Conservation (phyloP, 257 asterid genomes). For the Rauvolfia tetraphylla region DNA sequence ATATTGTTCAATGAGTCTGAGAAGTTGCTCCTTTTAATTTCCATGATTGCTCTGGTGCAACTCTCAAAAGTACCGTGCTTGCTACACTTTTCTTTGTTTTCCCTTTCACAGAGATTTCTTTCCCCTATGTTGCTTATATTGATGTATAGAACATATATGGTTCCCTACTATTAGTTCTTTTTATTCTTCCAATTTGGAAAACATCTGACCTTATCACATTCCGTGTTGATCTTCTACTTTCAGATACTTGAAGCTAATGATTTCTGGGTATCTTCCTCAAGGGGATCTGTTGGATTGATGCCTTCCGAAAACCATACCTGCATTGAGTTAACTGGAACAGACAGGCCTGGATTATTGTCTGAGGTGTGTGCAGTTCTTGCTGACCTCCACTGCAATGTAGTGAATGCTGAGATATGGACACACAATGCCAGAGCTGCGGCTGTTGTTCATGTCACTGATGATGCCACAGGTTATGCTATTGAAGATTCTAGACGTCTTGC, state of each 20-base stretch:
- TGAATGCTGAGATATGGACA: slow-evolving; percentile 76
- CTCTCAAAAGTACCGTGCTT: not conserved
- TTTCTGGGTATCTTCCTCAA: slow-evolving; percentile 40
- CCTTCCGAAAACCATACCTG: slow-evolving; percentile 67
- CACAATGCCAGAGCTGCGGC: slow-evolving; percentile 85
- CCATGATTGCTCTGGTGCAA: not conserved
- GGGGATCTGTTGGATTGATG: slow-evolving; percentile 58
- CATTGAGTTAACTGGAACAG: slow-evolving; percentile 71
- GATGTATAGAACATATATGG: not conserved
- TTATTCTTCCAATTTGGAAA: not conserved
- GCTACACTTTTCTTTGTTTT: not conserved
- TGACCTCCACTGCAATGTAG: slow-evolving; percentile 64
- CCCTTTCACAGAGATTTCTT: not conserved
- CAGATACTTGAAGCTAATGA: slow-evolving; percentile 69
- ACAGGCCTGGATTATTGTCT: slow-evolving; percentile 77
- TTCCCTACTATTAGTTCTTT: not conserved
- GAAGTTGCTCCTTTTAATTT: not conserved
- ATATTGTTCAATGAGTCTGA: not conserved
- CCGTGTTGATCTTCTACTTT: slow-evolving; percentile 5
- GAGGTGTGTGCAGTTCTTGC: slow-evolving; percentile 78
- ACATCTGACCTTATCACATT: not conserved
- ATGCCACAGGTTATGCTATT: slow-evolving; percentile 48
- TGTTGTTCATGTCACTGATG: slow-evolving; percentile 59
- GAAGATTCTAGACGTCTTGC: slow-evolving; percentile 58
- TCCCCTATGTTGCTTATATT: not conserved